Conservation (phyloP, 2,329 filamentous ascomycete genomes). For the Trichophyton verrucosum region DNA sequence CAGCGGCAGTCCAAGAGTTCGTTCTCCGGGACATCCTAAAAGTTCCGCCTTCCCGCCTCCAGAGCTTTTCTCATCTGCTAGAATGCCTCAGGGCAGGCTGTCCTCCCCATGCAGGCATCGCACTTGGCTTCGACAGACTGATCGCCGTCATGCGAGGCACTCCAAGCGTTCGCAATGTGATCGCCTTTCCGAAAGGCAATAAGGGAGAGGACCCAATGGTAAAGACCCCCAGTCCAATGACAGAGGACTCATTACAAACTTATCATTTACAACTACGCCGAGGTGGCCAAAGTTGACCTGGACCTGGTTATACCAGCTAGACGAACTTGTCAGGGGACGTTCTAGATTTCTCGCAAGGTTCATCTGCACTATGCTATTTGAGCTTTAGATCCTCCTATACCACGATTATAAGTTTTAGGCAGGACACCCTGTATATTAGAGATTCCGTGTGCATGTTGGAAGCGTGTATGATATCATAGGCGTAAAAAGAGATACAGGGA, state of each 20-base stretch:
- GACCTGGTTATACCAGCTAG: background rate
- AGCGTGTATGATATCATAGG: too few species aligned
- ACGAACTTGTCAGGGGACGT: background rate
- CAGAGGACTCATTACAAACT: constrained; percentile 44
- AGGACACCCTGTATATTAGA: too few species aligned
- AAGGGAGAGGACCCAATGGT: constrained; percentile 80
- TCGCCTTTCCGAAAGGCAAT: constrained; percentile 91
- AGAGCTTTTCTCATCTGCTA: constrained; percentile 73
- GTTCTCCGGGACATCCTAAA: constrained; percentile 73
- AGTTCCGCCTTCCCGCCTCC: constrained; percentile 59
- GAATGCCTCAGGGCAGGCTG: constrained; percentile 73
- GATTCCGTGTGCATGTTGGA: background rate
- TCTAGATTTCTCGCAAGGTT: too few species aligned
- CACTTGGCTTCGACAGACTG: constrained; percentile 80
- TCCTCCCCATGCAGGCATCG: constrained; percentile 88
- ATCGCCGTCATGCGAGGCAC: constrained; percentile 66
- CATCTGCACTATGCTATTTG: too few species aligned
- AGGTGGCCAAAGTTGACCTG: background rate
- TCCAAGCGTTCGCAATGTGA: constrained; percentile 76
- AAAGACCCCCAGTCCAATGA: constrained; percentile 59
- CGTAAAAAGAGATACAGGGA: too few species aligned
- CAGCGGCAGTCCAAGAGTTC: constrained; percentile 67
- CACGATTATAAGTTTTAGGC: too few species aligned
- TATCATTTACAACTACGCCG: constrained; percentile 42
- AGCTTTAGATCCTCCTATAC: too few species aligned